Evolutionary conservation across 1,284 basidiomycete genomes (phyloP).

Genomic region (Dichomitus squalens): DNA sequence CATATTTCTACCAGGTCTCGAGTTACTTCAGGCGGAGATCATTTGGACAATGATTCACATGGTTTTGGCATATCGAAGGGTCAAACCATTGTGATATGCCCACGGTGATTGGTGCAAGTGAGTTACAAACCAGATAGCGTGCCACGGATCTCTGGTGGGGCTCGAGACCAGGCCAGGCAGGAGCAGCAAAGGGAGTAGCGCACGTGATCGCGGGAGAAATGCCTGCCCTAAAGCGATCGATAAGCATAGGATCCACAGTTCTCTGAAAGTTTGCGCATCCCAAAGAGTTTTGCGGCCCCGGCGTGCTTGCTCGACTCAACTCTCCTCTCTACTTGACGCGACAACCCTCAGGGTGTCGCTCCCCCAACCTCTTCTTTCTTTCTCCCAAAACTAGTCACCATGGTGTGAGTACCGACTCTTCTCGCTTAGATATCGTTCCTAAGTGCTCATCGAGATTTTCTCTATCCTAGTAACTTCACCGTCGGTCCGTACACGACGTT

Average conservation of each 20-base stretch:
- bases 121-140: too few species aligned
- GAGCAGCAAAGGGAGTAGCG: not conserved
- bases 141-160: not conserved
- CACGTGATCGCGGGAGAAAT: not conserved
- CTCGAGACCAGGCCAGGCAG: constrained; percentile 7
- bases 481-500: constrained; percentile 60
- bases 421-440: constrained; percentile 14
- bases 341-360: constrained; percentile 29
- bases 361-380: constrained; percentile 27
- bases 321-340: constrained; percentile 26
- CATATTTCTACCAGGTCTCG: too few species aligned
- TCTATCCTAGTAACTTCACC: constrained; percentile 76
- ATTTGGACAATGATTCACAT: too few species aligned
- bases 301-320: constrained; percentile 31
- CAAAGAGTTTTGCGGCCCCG: constrained; percentile 32
- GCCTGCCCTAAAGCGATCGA: constrained; percentile 40
- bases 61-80: too few species aligned
- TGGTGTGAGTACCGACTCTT: constrained; percentile 65
- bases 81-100: too few species aligned
- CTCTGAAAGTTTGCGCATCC: constrained; percentile 28
- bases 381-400: constrained; percentile 50
- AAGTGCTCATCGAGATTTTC: constrained; percentile 38
- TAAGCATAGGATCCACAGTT: constrained; percentile 27
- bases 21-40: too few species aligned
- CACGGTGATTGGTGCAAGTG: too few species aligned